A percentile compares a stretch with the other conserved stretches of the same genome.
phyloP scores from a whole-genome alignment of 2,329 filamentous ascomycete species.

The Cercospora brassicicola region DNA sequence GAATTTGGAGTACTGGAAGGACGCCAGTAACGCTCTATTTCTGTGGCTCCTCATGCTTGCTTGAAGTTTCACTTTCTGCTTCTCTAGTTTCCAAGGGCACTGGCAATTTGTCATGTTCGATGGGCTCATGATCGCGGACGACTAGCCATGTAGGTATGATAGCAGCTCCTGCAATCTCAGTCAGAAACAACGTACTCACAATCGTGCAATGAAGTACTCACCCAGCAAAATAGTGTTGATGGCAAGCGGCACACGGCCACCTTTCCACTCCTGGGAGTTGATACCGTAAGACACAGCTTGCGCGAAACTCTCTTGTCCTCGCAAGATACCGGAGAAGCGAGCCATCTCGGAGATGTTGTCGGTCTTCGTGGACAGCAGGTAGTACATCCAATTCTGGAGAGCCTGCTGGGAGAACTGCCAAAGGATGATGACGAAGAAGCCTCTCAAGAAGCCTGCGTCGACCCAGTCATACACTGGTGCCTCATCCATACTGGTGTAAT shows the following conservation, averaged over 20 bases:
- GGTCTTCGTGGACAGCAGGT: slow-evolving; percentile 56
- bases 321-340: slow-evolving; percentile 46
- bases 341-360: slow-evolving; percentile 57
- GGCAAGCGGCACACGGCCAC: slow-evolving; percentile 45
- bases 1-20: not conserved
- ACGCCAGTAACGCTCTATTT: not conserved
- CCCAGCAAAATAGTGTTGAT: slow-evolving; percentile 42
- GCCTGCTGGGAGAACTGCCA: slow-evolving; percentile 56
- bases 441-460: slow-evolving; percentile 47
- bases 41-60: not conserved
- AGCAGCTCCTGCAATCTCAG: slow-evolving; percentile 24
- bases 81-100: not conserved
- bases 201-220: slow-evolving; percentile 5
- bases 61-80: not conserved
- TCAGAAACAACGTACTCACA: not conserved
- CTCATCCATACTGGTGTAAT: slow-evolving; percentile 47
- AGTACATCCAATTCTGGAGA: slow-evolving; percentile 59
- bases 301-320: slow-evolving; percentile 49
- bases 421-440: slow-evolving; percentile 51
- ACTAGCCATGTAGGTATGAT: slow-evolving; percentile 39
- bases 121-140: slow-evolving; percentile 35
- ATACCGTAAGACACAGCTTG: slow-evolving; percentile 49
- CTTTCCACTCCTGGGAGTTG: slow-evolving; percentile 48
- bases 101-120: slow-evolving; percentile 18
- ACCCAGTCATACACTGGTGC: slow-evolving; percentile 49